Evolutionary conservation across 495 filamentous ascomycete species (phyloP), one percentile per base, ranked within the genome.

Genomic region (Xylaria longipes): DNA sequence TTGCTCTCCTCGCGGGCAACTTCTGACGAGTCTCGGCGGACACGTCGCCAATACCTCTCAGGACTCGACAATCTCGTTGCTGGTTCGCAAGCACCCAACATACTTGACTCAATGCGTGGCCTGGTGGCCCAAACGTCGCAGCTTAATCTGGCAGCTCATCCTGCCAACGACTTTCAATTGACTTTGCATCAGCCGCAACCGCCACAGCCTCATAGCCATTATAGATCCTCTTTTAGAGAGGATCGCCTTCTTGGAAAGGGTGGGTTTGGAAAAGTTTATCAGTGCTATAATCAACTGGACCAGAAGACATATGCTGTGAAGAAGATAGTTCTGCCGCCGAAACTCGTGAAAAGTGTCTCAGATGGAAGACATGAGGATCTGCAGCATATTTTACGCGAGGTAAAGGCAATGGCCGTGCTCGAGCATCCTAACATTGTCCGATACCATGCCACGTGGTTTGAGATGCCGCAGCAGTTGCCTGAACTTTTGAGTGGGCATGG

Each of bases 371-470:
- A 84, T 62, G 84, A 87, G 43, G 84, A 87, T 17, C 75, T 89
- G 20, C 84, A 87, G 67, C 80, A 79, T 62, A 86, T 89, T 43
- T 82, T 88, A 79, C 85, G 85, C 66, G 87, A 89, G 68, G 87
- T 88, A 8, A 80, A 87, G 58, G 87, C 87, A 2, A 80, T 89
- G 58, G 87, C 87, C 52, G 79, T 84, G 14, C 77, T 89, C 17
- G 87, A 89, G 60, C 87, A 89, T 72, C 80, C 83, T 5, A 87
- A 89, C 72, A 83, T 89, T 65, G 87, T 89, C 25, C 82, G 87
- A 7, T 89, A 89, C 68, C 87, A 86, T 66, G 83, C 83, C 22
- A 87, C 87, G 7, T 89, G 87, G 87, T 78, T 86, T 17, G 87
- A 89, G 70, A 81, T 86, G 58, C 80, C 77, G 6, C 80, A 84